phyloP scores from a whole-genome alignment of 495 filamentous ascomycete genomes.

The Bathelium albidoporum region DNA sequence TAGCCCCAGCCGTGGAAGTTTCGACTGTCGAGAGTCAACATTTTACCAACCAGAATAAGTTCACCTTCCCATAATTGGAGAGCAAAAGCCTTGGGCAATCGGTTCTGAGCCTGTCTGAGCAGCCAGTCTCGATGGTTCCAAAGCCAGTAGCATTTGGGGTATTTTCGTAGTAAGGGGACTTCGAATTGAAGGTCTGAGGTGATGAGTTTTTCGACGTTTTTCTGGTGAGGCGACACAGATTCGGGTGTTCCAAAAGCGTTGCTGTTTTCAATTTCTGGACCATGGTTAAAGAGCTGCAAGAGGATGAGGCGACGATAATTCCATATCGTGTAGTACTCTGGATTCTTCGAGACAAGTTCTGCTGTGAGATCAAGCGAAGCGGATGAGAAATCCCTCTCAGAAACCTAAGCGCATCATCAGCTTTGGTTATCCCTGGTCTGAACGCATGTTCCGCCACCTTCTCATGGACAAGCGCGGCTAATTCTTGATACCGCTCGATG shows the following conservation, averaged over 20 bases:
- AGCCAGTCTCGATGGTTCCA: slow-evolving; percentile 96
- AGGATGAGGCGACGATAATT: slow-evolving; percentile 73
- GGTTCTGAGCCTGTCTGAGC: slow-evolving; percentile 55
- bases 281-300: slow-evolving; percentile 33
- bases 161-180: slow-evolving; percentile 69
- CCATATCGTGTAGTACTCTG: slow-evolving; percentile 98
- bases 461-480: slow-evolving; percentile 54
- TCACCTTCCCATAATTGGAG: slow-evolving; percentile 71
- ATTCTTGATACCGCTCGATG: slow-evolving; percentile 65
- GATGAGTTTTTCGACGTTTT: slow-evolving; percentile 32
- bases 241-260: background rate
- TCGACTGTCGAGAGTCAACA: slow-evolving; percentile 73
- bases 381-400: slow-evolving; percentile 47
- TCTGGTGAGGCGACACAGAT: slow-evolving; percentile 8
- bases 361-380: slow-evolving; percentile 66
- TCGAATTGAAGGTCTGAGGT: slow-evolving; percentile 64
- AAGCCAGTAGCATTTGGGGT: slow-evolving; percentile 98
- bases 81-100: slow-evolving; percentile 45
- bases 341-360: slow-evolving; percentile 73
- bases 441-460: slow-evolving; percentile 35
- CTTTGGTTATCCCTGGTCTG: background rate
- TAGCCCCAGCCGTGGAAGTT: slow-evolving; percentile 99
- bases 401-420: slow-evolving; percentile 34
- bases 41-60: slow-evolving; percentile 67
- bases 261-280: background rate